phyloP scores from a whole-genome alignment of 1,284 basidiomycete species.

The Somion occarium region DNA sequence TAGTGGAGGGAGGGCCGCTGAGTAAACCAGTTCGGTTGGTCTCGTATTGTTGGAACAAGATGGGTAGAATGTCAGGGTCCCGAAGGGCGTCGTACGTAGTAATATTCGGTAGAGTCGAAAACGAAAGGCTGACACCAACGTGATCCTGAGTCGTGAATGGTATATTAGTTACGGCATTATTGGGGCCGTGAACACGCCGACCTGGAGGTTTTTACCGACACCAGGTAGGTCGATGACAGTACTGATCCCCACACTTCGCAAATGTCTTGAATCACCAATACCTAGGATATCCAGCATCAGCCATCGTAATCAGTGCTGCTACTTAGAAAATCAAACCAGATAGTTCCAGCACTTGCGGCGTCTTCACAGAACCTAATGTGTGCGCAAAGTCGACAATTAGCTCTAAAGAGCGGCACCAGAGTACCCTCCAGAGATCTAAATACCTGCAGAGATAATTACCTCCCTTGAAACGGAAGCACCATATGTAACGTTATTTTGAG shows the following conservation, averaged over 20 bases:
- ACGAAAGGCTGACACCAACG: background rate
- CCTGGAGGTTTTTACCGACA: slow-evolving; percentile 38
- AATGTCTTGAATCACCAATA: slow-evolving; percentile 32
- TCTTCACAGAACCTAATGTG: background rate
- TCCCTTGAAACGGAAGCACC: background rate
- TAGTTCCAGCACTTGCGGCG: slow-evolving; percentile 38
- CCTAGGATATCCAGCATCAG: background rate
- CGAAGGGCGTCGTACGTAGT: background rate
- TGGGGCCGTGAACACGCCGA: slow-evolving; percentile 15
- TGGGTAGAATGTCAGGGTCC: background rate
- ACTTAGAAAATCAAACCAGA: slow-evolving; percentile 24
- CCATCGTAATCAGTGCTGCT: background rate
- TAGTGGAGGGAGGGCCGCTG: background rate
- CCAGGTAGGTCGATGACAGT: slow-evolving; percentile 33
- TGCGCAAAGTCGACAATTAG: no score
- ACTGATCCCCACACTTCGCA: slow-evolving; percentile 30
- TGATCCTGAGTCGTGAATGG: background rate
- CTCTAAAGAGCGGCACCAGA: no score
- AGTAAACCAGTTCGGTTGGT: background rate
- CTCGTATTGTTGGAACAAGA: background rate
- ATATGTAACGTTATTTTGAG: background rate
- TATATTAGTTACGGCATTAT: background rate
- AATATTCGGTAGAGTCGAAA: background rate
- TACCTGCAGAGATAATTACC: background rate
- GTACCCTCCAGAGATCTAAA: no score